Conservation (phyloP, 805 yeast genomes). For the Blastobotrys americana region DNA sequence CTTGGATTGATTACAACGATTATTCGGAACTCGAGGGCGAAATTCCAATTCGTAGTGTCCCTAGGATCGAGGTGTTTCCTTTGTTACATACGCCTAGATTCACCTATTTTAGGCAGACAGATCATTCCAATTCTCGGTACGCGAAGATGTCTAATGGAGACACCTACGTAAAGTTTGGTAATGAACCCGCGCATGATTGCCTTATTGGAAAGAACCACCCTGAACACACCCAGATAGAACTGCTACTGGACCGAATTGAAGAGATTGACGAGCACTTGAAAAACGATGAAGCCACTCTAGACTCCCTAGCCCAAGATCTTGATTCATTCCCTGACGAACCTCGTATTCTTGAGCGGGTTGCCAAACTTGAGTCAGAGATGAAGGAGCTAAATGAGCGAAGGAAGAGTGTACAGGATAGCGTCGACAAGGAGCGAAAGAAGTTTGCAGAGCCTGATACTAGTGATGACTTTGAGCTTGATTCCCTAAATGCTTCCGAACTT, state of each 20-base stretch:
- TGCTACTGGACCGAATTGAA: slow-evolving; percentile 24
- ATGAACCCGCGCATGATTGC: slow-evolving; percentile 58
- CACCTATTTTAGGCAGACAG: slow-evolving; percentile 59
- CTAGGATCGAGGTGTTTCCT: slow-evolving; percentile 48
- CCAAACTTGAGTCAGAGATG: slow-evolving; percentile 14
- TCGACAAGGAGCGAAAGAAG: slow-evolving; percentile 4
- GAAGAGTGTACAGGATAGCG: neutral
- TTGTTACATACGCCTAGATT: slow-evolving; percentile 62
- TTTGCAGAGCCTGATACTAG: slow-evolving; percentile 4
- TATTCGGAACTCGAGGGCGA: slow-evolving; percentile 56
- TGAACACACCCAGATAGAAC: slow-evolving; percentile 21
- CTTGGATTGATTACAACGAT: slow-evolving; percentile 74
- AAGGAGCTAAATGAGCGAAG: slow-evolving; percentile 14
- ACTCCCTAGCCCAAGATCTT: slow-evolving; percentile 22
- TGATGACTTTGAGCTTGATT: neutral
- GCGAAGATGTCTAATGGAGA: slow-evolving; percentile 18
- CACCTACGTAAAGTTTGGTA: slow-evolving; percentile 41
- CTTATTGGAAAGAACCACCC: slow-evolving; percentile 31
- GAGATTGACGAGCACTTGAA: slow-evolving; percentile 28
- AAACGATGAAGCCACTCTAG: slow-evolving; percentile 28
- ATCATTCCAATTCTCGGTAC: slow-evolving; percentile 33
- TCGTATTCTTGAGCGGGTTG: slow-evolving; percentile 15
- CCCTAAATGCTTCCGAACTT: slow-evolving; percentile 15
- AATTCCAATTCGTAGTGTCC: slow-evolving; percentile 18
- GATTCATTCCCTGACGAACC: slow-evolving; percentile 20